Conservation (phyloP, 371 early-diverging fungal species). For the Mortierella sp. region DNA sequence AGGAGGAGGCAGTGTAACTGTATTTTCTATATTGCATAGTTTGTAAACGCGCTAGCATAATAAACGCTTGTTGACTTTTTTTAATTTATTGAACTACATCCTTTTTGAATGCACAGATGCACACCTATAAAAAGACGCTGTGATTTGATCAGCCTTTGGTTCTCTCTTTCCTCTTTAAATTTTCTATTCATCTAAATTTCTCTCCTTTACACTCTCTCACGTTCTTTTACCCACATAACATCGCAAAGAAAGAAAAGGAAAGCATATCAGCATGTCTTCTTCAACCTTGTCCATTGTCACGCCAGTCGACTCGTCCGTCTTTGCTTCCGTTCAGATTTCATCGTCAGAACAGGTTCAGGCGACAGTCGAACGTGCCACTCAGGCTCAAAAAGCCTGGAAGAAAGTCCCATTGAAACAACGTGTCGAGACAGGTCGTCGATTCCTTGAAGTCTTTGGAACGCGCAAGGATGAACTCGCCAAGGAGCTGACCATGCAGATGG, state of each 20-base stretch:
- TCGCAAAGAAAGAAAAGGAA: not conserved
- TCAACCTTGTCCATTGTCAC: conserved; percentile 39
- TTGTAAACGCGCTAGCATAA: not conserved
- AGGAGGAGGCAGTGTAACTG: conserved; percentile 1
- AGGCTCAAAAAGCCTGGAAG: conserved; percentile 68
- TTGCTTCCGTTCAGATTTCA: conserved; percentile 47
- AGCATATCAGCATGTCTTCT: conserved; percentile 8
- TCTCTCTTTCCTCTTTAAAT: not conserved
- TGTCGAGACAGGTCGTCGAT: conserved; percentile 64
- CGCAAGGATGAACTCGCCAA: conserved; percentile 71
- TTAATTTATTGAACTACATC: not conserved
- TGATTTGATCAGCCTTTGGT: not conserved
- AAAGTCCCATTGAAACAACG: conserved; percentile 67
- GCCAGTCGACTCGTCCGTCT: conserved; percentile 51
- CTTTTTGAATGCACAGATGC: no score
- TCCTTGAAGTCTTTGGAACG: conserved; percentile 69
- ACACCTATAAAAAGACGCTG: not conserved
- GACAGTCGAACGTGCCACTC: conserved; percentile 58
- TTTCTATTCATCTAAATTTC: not conserved
- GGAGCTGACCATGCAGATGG: conserved; percentile 80
- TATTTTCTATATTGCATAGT: not conserved
- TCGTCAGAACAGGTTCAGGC: conserved; percentile 61
- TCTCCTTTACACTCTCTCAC: not conserved
- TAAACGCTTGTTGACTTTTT: not conserved
- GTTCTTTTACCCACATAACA: not conserved